Percentiles rank a stretch among this genome's conserved stretches.
phyloP scores from a whole-genome alignment of 164 flowering plant genomes.

The Pachysandra terminalis region DNA sequence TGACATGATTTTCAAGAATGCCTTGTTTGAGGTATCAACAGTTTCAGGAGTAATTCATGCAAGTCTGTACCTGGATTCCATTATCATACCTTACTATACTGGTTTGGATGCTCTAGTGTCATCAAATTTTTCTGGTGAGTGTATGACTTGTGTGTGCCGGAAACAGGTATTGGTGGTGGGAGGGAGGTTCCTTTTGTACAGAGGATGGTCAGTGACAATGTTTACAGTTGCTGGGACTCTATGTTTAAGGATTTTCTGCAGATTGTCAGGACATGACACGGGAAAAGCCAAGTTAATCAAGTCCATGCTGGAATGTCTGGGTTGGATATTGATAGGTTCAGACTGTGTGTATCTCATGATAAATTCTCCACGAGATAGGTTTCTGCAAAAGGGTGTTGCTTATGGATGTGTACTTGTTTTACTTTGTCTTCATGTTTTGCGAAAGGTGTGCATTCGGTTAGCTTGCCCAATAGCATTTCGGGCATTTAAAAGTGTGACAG shows the following conservation, averaged over 20 bases:
- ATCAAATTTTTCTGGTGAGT: conserved; percentile 48
- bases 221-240: conserved; percentile 31
- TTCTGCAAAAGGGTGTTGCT: conserved; percentile 19
- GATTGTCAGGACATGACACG: conserved; percentile 10
- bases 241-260: conserved; percentile 33
- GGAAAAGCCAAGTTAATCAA: conserved; percentile 14
- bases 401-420: conserved; percentile 34
- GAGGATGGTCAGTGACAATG: conserved; percentile 44
- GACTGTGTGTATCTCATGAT: conserved; percentile 31
- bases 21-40: conserved; percentile 35
- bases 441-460: conserved; percentile 8
- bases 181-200: conserved; percentile 35
- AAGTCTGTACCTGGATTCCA: conserved; percentile 40
- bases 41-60: conserved; percentile 53
- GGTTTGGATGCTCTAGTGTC: conserved; percentile 45
- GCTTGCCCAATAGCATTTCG: not conserved
- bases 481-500: not conserved
- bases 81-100: conserved; percentile 49
- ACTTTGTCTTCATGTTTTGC: conserved; percentile 35
- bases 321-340: conserved; percentile 27
- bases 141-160: conserved; percentile 47
- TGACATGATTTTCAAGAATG: conserved; percentile 25
- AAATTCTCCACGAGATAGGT: conserved; percentile 23
- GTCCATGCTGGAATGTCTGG: conserved; percentile 24
- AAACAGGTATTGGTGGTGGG: conserved; percentile 38